These are phyloP conservation scores for Cutaneotrichosporon cyanovorans DNA, from an alignment of 1,284 basidiomycete genomes.

Conservation along the genomic window DNA sequence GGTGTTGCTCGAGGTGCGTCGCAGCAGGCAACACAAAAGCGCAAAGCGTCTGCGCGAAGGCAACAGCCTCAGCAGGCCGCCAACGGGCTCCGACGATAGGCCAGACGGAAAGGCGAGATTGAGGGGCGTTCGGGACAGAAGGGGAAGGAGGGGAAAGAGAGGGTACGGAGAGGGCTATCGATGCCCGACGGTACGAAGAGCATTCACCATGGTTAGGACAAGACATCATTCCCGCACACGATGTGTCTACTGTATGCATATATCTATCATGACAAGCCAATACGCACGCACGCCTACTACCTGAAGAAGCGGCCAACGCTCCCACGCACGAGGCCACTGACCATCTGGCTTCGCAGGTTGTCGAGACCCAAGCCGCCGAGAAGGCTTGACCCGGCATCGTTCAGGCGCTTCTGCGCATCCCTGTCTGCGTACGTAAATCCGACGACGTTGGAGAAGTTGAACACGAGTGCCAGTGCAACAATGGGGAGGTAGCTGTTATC, in stretches of 20 bases:
- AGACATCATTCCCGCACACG: too few species aligned
- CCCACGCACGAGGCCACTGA: conserved; percentile 70
- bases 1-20: conserved; percentile 27
- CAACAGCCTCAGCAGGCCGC: neutral
- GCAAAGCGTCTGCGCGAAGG: neutral
- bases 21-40: neutral
- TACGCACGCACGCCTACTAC: too few species aligned
- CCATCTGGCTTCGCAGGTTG: conserved; percentile 67
- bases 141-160: too few species aligned
- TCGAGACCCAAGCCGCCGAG: conserved; percentile 51
- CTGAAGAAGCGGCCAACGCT: conserved; percentile 68
- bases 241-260: conserved; percentile 11
- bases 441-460: conserved; percentile 83
- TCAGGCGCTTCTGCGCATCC: conserved; percentile 78
- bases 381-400: conserved; percentile 55
- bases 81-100: neutral
- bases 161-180: too few species aligned
- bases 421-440: conserved; percentile 67
- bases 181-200: too few species aligned
- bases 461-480: conserved; percentile 75
- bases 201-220: too few species aligned
- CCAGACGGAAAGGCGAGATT: too few species aligned
- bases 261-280: too few species aligned
- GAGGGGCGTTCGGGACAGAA: too few species aligned
- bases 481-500: conserved; percentile 69